phyloP scores from a whole-genome alignment of 2,329 filamentous ascomycete species.

The Fusarium coffeatum region DNA sequence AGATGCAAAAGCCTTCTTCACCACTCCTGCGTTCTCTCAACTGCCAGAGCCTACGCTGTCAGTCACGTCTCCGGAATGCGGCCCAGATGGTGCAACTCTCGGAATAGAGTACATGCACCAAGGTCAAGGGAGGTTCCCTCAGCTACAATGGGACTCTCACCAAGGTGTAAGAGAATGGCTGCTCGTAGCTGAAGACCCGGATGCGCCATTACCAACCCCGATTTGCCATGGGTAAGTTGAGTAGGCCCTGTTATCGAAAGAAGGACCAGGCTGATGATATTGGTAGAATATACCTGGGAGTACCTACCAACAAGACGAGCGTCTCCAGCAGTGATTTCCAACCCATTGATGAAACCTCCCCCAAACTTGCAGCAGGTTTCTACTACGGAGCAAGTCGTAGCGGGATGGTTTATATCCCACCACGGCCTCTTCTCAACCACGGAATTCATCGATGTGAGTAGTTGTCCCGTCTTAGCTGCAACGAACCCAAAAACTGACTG shows the following conservation, averaged over 20 bases:
- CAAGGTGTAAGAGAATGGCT: constrained; percentile 58
- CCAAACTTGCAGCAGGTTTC: constrained; percentile 58
- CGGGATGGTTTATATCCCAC: constrained; percentile 57
- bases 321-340: constrained; percentile 52
- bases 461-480: not conserved
- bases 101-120: constrained; percentile 53
- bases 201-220: constrained; percentile 58
- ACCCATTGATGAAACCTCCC: constrained; percentile 44
- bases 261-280: not conserved
- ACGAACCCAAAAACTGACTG: not conserved
- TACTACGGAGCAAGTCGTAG: constrained; percentile 58
- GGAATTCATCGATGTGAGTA: constrained; percentile 62
- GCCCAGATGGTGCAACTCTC: constrained; percentile 52
- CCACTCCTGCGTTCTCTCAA: constrained; percentile 50
- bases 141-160: constrained; percentile 54
- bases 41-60: constrained; percentile 52
- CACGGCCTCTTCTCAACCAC: constrained; percentile 61
- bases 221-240: constrained; percentile 58
- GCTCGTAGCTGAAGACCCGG: constrained; percentile 60
- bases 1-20: constrained; percentile 55
- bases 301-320: constrained; percentile 33
- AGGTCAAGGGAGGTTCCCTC: constrained; percentile 55
- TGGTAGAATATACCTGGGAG: constrained; percentile 42
- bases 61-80: constrained; percentile 56
- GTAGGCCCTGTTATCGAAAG: too few species aligned